phyloP scores from a whole-genome alignment of 257 asterid genomes.

The Solanum habrochaites region DNA sequence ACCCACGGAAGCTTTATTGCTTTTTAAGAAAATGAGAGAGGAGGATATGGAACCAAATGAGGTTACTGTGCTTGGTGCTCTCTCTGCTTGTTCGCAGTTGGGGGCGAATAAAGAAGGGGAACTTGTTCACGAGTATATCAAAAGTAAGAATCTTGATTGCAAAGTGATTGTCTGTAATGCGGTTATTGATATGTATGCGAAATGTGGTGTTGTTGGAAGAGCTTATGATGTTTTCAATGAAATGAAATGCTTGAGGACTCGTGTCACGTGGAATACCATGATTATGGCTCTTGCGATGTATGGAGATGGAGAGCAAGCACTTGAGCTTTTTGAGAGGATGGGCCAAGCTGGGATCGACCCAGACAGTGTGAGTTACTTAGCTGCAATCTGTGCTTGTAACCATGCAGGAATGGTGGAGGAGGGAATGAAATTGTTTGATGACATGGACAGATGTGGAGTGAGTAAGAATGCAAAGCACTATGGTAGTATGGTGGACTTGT shows the following conservation, averaged over 20 bases:
- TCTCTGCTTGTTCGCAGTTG: conserved; percentile 82
- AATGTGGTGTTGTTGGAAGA: conserved; percentile 71
- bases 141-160: conserved; percentile 19
- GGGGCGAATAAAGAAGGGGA: conserved; percentile 64
- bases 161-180: conserved; percentile 82
- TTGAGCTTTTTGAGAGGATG: conserved; percentile 42
- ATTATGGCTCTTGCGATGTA: conserved; percentile 84
- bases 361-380: conserved; percentile 57
- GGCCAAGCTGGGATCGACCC: conserved; percentile 18
- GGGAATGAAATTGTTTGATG: conserved; percentile 51
- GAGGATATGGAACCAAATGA: conserved; percentile 43
- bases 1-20: conserved; percentile 50
- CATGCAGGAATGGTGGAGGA: conserved; percentile 93
- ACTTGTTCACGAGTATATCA: conserved; percentile 32
- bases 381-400: conserved; percentile 79
- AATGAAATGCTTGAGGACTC: conserved; percentile 38
- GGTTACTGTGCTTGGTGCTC: conserved; percentile 76
- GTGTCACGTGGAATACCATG: conserved; percentile 89
- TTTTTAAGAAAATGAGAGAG: conserved; percentile 46
- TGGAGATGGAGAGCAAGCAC: conserved; percentile 64
- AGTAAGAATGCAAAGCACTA: conserved; percentile 68
- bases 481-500: conserved; percentile 75
- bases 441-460: conserved; percentile 44
- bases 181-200: conserved; percentile 69
- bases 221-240: conserved; percentile 40